Evolutionary conservation across 495 filamentous ascomycete genomes (phyloP).

Genomic region (Chaetomium cochliodes): DNA sequence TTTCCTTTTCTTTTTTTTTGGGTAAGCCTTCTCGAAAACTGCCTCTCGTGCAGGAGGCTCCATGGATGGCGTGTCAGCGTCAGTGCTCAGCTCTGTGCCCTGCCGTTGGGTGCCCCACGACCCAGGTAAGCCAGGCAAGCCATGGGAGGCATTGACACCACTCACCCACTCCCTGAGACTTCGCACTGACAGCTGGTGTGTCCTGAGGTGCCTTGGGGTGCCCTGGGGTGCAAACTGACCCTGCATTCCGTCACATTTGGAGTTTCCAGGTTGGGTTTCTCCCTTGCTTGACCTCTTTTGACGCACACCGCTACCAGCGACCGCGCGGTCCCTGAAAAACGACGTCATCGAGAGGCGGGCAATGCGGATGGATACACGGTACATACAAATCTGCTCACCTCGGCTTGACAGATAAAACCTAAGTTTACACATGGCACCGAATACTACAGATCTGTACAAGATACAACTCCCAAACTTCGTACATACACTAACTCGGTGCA

Average conservation of each 20-base stretch:
- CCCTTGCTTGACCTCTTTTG: conserved; percentile 1
- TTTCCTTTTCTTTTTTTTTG: neutral
- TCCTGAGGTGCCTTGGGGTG: neutral
- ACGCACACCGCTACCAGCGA: neutral
- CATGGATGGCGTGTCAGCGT: neutral
- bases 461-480: too few species aligned
- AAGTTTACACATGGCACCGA: too few species aligned
- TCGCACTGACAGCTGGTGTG: conserved; percentile 2
- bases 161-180: neutral
- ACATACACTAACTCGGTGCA: neutral
- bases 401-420: too few species aligned
- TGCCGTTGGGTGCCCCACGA: neutral
- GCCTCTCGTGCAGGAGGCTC: neutral
- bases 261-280: neutral
- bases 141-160: neutral
- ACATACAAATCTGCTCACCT: too few species aligned
- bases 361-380: too few species aligned
- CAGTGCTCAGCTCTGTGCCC: neutral
- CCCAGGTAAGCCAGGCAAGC: too few species aligned
- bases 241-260: neutral
- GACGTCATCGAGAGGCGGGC: conserved; percentile 1
- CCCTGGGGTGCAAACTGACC: neutral
- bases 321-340: neutral
- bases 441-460: too few species aligned
- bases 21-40: conserved; percentile 5